Base-by-base conservation (phyloP, 106 monocot genomes). In the Agapanthus africanus region DNA sequence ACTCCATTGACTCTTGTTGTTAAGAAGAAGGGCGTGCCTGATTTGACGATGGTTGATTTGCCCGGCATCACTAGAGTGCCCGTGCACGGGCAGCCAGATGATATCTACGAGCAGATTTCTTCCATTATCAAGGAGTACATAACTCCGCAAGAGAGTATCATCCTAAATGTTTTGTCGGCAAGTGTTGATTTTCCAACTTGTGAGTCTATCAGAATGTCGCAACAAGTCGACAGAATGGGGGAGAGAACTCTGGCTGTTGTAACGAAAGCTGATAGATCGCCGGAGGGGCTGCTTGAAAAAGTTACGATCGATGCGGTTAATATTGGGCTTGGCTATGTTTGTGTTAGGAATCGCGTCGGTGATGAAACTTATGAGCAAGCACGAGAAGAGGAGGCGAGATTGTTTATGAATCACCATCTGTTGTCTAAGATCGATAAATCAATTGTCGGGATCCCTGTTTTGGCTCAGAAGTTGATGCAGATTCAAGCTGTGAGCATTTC, bases 301-400 rank as follows among this genome's bases (percentile, higher is more conserved):
- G 73, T 83, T 5, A 47, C 39, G 3, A 35, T 65, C 27, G 54
- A 73, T 37, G 65, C 64, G 13, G 65, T 73, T 5, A 54, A 66
- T 22, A 73, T 73, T 21, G 65, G 65, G 5, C 65, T 73, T 3
- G 73, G 73, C 8, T 73, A 87, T 33, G 80, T 87, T 23, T 87
- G 83, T 54, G 78, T 83, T 28, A 40, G 83, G 39, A 87, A 87
- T 41, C 77, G 87, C 30, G 37, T 87, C 14, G 78, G 77, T 0
- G 77, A 83, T 38, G 83, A 87, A 70, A 40, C 83, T 25, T 87
- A 83, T 34, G 77, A 68, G 18, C 34, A 87, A 18, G 87, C 87
- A 19, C 42, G 87, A 14, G 47, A 11, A 0, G 51, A 64, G 66
- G 87, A 87, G 59, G 33, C 59, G 15, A 3, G 35, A 16, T 63